Evolutionary conservation across 768 basidiomycete species (phyloP).

Genomic region (Clathrus columnatus): DNA sequence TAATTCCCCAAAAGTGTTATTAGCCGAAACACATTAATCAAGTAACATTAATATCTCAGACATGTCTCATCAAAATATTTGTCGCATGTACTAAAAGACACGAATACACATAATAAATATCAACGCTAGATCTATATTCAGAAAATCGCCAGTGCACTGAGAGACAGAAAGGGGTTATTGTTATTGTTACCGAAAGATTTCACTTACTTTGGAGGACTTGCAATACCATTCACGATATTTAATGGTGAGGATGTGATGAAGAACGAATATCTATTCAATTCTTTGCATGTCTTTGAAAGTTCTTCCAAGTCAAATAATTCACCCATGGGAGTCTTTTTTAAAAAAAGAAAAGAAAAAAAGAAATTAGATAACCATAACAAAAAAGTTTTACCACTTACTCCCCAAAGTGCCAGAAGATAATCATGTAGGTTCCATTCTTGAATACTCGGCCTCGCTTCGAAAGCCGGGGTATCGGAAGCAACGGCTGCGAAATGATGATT

Average conservation of each 20-base stretch:
- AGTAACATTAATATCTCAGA: too few species aligned
- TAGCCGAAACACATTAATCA: too few species aligned
- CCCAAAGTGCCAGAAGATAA: slow-evolving; percentile 3
- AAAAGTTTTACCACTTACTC: neutral
- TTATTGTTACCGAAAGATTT: neutral
- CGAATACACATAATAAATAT: too few species aligned
- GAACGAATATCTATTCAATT: slow-evolving; percentile 14
- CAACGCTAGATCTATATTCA: too few species aligned
- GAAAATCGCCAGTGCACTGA: neutral
- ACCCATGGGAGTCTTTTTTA: slow-evolving; percentile 11
- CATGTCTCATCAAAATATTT: too few species aligned
- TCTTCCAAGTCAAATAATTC: slow-evolving; percentile 17
- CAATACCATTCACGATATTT: slow-evolving; percentile 5
- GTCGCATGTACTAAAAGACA: too few species aligned
- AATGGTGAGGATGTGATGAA: slow-evolving; percentile 9
- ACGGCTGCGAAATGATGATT: slow-evolving; percentile 14
- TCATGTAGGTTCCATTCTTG: slow-evolving; percentile 2
- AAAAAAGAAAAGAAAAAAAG: too few species aligned
- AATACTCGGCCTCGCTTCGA: slow-evolving; percentile 6
- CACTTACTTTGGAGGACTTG: slow-evolving; percentile 6
- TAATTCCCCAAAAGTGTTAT: too few species aligned
- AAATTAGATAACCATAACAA: too few species aligned
- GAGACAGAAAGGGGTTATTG: neutral
- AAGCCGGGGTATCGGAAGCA: slow-evolving; percentile 9
- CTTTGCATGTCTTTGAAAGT: slow-evolving; percentile 12